Evolutionary conservation across 306 rosid genomes (phyloP).

Genomic region (Medicago lupulina): DNA sequence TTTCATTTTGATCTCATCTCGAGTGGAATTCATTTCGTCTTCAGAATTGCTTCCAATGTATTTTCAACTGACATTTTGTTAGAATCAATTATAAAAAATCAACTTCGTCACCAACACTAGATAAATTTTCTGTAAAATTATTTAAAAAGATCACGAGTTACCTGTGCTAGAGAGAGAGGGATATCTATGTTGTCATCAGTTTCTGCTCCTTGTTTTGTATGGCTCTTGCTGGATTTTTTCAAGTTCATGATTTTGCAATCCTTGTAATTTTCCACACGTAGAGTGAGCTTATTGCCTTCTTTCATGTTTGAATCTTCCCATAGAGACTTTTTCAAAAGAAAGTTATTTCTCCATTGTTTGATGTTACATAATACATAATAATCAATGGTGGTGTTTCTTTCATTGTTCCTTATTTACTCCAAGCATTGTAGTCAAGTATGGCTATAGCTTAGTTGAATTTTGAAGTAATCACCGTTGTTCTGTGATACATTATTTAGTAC

Average conservation of each 20-base stretch:
- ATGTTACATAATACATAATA: not conserved
- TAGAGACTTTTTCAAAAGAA: not conserved
- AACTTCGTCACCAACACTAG: too few relatives aligned
- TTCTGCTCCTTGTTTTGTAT: conserved; percentile 1
- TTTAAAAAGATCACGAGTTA: not conserved
- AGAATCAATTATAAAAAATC: not conserved
- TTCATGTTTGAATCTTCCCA: conserved; percentile 11
- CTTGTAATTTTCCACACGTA: conserved; percentile 18
- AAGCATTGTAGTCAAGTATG: not conserved
- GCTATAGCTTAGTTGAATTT: not conserved
- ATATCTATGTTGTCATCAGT: not conserved
- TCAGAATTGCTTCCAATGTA: not conserved
- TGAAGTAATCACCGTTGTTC: not conserved
- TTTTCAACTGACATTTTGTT: too few relatives aligned
- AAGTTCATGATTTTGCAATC: conserved; percentile 35
- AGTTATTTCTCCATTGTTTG: not conserved
- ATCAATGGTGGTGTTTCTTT: conserved; percentile 6
- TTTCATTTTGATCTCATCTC: not conserved
- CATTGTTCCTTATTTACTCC: conserved; percentile 1
- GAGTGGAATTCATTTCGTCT: too few relatives aligned
- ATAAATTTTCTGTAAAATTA: not conserved
- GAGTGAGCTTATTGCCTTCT: conserved; percentile 16
- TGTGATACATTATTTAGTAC: too few relatives aligned
- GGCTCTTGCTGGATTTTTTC: conserved; percentile 30
- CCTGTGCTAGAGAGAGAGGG: conserved; percentile 10